Base-by-base conservation (phyloP, 1,139 yeast species). In the Yamadazyma trypodendri region DNA sequence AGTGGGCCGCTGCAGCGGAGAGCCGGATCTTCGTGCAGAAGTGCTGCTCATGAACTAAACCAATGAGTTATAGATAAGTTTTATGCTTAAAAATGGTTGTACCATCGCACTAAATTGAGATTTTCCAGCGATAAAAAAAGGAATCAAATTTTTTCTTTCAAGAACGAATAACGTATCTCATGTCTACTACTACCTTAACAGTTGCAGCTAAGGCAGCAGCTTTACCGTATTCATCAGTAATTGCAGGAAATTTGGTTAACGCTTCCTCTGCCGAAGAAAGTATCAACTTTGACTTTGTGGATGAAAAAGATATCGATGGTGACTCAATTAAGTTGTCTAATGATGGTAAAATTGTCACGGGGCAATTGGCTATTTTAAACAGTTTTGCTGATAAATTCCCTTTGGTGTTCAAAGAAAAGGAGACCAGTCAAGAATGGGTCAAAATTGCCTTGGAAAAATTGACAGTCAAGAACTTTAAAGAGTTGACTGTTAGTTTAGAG, bases 171-270 rank as follows among this genome's bases (percentile, higher is more conserved):
- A 11, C 8, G 12, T 11, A 9, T 25, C 23, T 21, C 21, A 63
- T 63, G 69, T 51, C 65, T 10, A 53, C 56, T 34, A 55, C 58
- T 24, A 55, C 59, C 22, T 72, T 88, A 46, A 73, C 81, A 38
- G 64, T 90, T 50, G 96, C 96, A 42, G 90, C 88, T 41, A 89
- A 88, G 70, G 95, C 96, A 7, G 85, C 85, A 28, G 72, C 76
- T 36, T 80, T 84, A 41, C 94, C 92, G 20, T 90, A 87, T 58
- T 78, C 89, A n/a, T 79, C 81, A 17, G 65, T 89, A 44, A 78
- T 85, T 55, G 95, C 95, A 29, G 86, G 89, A 32, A 81, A 83
- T 20, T 72, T 84, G 39, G 78, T 84, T 55, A 86, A 87, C 63
- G 59, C 72, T 33, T 62, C 68, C 24, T 60, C 68, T 10, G 72